Conservation (phyloP, 164 flowering plant species). For the Echeveria elegans region DNA sequence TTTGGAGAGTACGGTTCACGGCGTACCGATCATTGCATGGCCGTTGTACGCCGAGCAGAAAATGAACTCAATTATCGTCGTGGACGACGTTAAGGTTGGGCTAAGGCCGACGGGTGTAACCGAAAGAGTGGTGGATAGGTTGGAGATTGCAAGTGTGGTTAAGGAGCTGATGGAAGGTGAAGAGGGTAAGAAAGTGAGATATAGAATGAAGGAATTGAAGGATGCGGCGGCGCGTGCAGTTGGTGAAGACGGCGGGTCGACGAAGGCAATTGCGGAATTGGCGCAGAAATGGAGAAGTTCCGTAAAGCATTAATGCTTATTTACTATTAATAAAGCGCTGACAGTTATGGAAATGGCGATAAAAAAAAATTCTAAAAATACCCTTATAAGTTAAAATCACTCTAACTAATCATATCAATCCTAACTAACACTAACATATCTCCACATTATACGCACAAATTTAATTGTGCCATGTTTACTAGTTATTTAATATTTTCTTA, state of each 20-base stretch:
- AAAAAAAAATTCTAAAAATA: too few relatives aligned
- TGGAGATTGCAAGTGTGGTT: background rate
- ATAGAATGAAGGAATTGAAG: conserved; percentile 25
- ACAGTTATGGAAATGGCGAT: too few relatives aligned
- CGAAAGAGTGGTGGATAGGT: background rate
- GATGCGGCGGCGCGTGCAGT: conserved; percentile 23
- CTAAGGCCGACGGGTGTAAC: background rate
- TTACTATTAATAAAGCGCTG: too few relatives aligned
- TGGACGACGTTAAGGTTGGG: background rate
- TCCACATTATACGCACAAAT: too few relatives aligned
- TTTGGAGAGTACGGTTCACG: conserved; percentile 4
- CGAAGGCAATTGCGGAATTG: conserved; percentile 19
- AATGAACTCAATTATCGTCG: conserved; percentile 2
- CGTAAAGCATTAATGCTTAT: too few relatives aligned
- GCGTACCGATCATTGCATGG: background rate
- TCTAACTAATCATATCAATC: too few relatives aligned
- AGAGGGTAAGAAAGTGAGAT: conserved; percentile 28
- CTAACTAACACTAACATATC: too few relatives aligned
- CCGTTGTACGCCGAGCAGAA: conserved; percentile 1
- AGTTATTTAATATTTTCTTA: too few relatives aligned
- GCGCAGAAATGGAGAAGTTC: conserved; percentile 24
- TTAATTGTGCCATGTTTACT: too few relatives aligned
- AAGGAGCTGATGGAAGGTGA: conserved; percentile 32
- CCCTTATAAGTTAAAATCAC: too few relatives aligned
- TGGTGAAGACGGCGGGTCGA: conserved; percentile 29